Base-by-base conservation (phyloP, 2,329 filamentous ascomycete genomes). In the Ophiocordyceps unilateralis region DNA sequence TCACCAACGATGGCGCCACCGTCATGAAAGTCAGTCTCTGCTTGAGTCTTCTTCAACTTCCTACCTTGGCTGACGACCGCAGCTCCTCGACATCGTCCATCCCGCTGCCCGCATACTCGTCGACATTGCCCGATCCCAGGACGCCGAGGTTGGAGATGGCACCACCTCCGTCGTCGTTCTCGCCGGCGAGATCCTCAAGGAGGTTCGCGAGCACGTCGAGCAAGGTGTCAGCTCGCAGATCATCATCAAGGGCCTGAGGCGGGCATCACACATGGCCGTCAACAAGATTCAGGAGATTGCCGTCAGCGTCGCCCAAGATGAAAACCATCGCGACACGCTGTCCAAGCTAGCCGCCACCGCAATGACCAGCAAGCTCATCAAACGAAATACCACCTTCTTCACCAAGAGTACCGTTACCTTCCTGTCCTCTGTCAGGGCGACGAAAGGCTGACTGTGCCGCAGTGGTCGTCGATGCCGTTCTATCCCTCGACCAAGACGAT, bases 231-330 rank as follows among this genome's bases (percentile, higher is more conserved):
- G 88, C 73, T 84, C 88, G 59, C 91, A 96, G 72, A 86, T 87
- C 48, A 95, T 98, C 62, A 85, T 96, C 64, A 98, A 96, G 73
- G 89, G 86, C 46, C 68, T 98, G 60, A 76, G 91, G 66, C 85
- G 81, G 67, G 85, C 89, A 10, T 85, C 81, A 41, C 69, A 74
- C 51, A 84, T 96, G 77, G 89, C 91, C 17, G 86, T 96, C 61
- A 96, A 96, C 73, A 96, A 95, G 73, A 81, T 98, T 62, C 93
- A 93, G 74, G 91, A 98, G 68, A 94, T 98, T 61, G 83, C 88
- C 40, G 77, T 96, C 51, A 79, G 79, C 65, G 88, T 34, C 12
- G 30, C 86, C 44, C 75, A 78, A 52, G 86, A 93, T 60, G 76
- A 72, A 46, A 89, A 83, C 65, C 83, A 81, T 65, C 78, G 84